A percentile compares a stretch with the other conserved stretches of the same genome.
Conservation (phyloP, 768 basidiomycete species). For the Chalciporus piperatus region DNA sequence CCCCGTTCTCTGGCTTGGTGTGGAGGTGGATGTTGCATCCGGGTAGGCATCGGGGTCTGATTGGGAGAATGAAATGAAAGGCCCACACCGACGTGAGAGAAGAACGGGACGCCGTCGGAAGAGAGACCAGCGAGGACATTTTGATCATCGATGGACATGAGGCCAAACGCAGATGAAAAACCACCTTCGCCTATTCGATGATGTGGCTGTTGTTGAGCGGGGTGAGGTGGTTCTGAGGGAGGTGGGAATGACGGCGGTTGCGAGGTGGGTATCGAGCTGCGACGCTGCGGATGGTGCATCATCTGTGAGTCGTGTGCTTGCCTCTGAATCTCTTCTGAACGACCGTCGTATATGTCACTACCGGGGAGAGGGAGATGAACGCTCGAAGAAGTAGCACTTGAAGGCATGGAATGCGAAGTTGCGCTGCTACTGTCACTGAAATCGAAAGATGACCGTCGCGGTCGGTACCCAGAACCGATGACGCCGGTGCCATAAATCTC, state of each 20-base stretch:
- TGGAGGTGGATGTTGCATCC: slow-evolving; percentile 20
- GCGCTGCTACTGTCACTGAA: slow-evolving; percentile 45
- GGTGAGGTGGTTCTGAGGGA: slow-evolving; percentile 6
- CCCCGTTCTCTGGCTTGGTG: slow-evolving; percentile 20
- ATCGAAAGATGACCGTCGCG: slow-evolving; percentile 35
- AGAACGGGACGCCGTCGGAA: slow-evolving; percentile 62
- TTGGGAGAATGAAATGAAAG: slow-evolving; percentile 40
- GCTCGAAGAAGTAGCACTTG: slow-evolving; percentile 52
- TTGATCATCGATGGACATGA: slow-evolving; percentile 75
- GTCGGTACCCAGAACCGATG: slow-evolving; percentile 28
- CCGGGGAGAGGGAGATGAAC: slow-evolving; percentile 46
- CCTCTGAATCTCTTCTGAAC: slow-evolving; percentile 27
- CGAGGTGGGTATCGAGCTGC: slow-evolving; percentile 15
- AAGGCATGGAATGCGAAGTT: slow-evolving; percentile 44
- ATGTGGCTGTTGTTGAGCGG: slow-evolving; percentile 8
- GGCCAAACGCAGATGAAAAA: slow-evolving; percentile 66
- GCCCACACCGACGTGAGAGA: slow-evolving; percentile 35
- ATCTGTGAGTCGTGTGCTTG: slow-evolving; percentile 14
- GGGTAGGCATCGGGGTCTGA: slow-evolving; percentile 45
- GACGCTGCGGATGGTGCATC: slow-evolving; percentile 16
- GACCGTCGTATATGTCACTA: slow-evolving; percentile 27
- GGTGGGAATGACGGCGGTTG: slow-evolving; percentile 7
- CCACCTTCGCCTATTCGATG: slow-evolving; percentile 33
- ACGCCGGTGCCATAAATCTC: slow-evolving; percentile 17
- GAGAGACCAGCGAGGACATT: slow-evolving; percentile 62